Evolutionary conservation across 2,329 filamentous ascomycete species (phyloP).

Genomic region (Claviceps purpurea): DNA sequence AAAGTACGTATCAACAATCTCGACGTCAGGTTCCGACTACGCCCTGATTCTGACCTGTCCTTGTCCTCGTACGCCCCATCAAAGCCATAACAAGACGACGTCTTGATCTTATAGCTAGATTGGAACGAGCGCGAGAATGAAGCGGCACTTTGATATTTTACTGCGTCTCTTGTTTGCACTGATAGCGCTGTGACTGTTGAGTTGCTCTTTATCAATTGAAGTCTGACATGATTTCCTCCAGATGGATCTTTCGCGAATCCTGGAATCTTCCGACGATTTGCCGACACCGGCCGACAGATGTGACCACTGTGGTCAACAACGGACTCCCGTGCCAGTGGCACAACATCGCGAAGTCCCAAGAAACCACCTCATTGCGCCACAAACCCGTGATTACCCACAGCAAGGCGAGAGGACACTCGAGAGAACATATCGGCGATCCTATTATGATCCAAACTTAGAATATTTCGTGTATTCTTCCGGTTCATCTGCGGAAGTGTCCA

Average conservation of each 20-base stretch:
- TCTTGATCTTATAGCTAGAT: not conserved
- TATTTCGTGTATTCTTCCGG: too few species aligned
- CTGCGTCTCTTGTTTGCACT: not conserved
- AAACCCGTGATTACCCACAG: too few species aligned
- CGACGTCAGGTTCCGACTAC: not conserved
- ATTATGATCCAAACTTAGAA: too few species aligned
- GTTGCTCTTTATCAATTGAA: slow-evolving; percentile 17
- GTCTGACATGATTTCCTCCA: slow-evolving; percentile 15
- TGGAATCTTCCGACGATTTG: too few species aligned
- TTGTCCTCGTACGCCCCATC: not conserved
- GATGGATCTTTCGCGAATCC: slow-evolving; percentile 16
- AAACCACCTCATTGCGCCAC: too few species aligned
- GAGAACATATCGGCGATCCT: too few species aligned
- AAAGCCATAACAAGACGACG: not conserved
- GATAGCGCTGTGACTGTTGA: slow-evolving; percentile 20
- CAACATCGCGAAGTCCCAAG: too few species aligned
- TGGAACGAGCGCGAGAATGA: not conserved
- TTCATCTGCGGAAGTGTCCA: too few species aligned
- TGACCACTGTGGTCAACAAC: too few species aligned
- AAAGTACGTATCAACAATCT: not conserved
- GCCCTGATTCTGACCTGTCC: not conserved
- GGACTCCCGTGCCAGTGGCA: too few species aligned
- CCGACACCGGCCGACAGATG: too few species aligned
- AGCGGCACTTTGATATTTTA: not conserved
- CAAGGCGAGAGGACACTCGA: too few species aligned